Evolutionary conservation across 139 green algal species (phyloP).

Genomic region (Coccomyxa sp.): DNA sequence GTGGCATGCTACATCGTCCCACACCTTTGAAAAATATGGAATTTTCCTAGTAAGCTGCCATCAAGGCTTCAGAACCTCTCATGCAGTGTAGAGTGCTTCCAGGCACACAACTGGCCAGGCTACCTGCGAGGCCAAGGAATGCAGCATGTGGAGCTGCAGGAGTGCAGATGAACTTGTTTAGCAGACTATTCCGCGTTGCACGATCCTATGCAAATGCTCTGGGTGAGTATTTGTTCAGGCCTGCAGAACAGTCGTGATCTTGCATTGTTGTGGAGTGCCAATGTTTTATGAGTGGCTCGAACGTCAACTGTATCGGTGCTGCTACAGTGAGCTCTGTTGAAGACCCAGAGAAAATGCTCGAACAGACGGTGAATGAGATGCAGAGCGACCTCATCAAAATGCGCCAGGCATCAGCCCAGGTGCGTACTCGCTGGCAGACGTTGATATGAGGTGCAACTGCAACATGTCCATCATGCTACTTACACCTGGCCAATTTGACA

Average conservation of each 20-base stretch:
- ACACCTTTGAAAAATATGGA: not conserved
- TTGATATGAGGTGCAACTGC: not conserved
- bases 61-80: not conserved
- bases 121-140: not conserved
- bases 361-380: conserved; percentile 97
- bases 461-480: too few relatives aligned
- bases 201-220: conserved; percentile 87
- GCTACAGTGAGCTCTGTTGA: conserved; percentile 70
- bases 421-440: conserved; percentile 4
- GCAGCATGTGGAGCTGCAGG: not conserved
- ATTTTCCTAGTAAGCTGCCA: not conserved
- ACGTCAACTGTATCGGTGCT: conserved; percentile 20
- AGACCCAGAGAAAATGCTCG: conserved; percentile 98
- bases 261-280: not conserved
- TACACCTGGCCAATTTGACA: too few relatives aligned
- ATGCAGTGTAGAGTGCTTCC: not conserved
- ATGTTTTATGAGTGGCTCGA: not conserved
- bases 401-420: conserved; percentile 92
- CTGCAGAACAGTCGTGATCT: not conserved
- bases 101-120: not conserved
- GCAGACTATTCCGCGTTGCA: conserved; percentile 72
- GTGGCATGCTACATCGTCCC: not conserved
- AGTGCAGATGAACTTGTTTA: conserved; percentile 75
- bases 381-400: conserved; percentile 97
- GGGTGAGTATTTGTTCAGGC: conserved; percentile 37